These are phyloP conservation scores for Phytophthora rubi DNA, from an alignment of 352 stramenopile species.

Conservation along the genomic window DNA sequence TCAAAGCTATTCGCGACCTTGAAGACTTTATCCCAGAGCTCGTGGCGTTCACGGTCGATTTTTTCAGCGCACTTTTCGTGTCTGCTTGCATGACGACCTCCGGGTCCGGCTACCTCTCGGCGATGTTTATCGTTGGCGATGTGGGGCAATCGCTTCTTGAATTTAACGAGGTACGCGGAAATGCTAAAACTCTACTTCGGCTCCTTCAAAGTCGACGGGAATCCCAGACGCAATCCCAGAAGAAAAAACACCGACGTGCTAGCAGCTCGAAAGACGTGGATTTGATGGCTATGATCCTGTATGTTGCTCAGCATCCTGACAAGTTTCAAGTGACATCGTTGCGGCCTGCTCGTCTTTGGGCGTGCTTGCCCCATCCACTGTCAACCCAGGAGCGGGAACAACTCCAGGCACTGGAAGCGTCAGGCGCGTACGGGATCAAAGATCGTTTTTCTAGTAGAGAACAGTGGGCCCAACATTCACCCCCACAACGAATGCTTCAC, in stretches of 20 bases:
- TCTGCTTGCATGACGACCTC: constrained; percentile 31
- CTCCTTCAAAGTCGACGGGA: constrained; percentile 7
- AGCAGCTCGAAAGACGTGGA: neutral
- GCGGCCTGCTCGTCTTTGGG: neutral
- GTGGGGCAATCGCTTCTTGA: constrained; percentile 18
- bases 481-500: neutral
- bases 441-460: neutral
- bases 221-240: neutral
- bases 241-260: neutral
- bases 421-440: neutral
- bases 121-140: constrained; percentile 14
- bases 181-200: constrained; percentile 4
- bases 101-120: constrained; percentile 9
- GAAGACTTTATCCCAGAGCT: constrained; percentile 16
- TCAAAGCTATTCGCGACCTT: neutral
- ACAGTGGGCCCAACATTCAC: neutral
- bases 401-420: neutral
- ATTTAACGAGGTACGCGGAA: constrained; percentile 14
- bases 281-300: neutral
- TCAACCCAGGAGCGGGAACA: neutral
- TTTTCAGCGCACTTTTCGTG: constrained; percentile 29
- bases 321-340: constrained; percentile 3
- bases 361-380: constrained; percentile 15
- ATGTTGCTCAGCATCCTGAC: constrained; percentile 7
- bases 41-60: constrained; percentile 15